These are phyloP conservation scores for Ophiosphaerella herpotricha DNA, from an alignment of 2,329 filamentous ascomycete species.

Conservation along the genomic window DNA sequence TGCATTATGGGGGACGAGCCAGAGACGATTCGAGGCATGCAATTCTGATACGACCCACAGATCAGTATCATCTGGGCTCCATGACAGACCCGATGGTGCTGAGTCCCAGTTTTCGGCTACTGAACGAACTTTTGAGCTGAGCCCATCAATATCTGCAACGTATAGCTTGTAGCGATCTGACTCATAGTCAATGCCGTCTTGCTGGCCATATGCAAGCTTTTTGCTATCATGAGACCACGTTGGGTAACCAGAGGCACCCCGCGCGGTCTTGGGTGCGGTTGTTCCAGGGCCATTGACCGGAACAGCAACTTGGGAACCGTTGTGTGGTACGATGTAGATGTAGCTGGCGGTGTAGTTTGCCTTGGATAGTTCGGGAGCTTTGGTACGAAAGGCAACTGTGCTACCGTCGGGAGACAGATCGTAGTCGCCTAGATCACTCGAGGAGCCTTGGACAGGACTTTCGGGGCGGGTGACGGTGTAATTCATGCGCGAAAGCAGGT, in stretches of 20 bases:
- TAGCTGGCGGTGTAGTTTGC: constrained; percentile 82
- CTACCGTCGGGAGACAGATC: constrained; percentile 70
- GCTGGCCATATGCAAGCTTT: constrained; percentile 77
- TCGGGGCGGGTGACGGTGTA: constrained; percentile 58
- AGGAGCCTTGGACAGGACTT: constrained; percentile 70
- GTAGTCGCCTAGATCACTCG: constrained; percentile 78
- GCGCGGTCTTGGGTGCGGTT: constrained; percentile 39
- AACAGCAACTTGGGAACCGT: constrained; percentile 57
- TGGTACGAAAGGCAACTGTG: constrained; percentile 70
- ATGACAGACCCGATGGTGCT: constrained; percentile 30
- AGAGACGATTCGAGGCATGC: constrained; percentile 49
- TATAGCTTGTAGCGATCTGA: constrained; percentile 69
- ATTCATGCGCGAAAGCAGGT: constrained; percentile 67
- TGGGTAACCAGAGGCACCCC: constrained; percentile 70
- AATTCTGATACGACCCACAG: constrained; percentile 41
- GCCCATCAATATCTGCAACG: constrained; percentile 38
- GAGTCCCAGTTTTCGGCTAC: constrained; percentile 44
- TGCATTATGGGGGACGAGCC: constrained; percentile 66
- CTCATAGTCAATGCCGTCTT: constrained; percentile 70
- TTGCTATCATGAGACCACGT: constrained; percentile 75
- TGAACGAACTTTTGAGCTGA: constrained; percentile 28
- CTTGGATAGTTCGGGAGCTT: constrained; percentile 71
- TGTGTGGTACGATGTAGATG: constrained; percentile 73
- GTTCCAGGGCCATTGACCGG: constrained; percentile 40
- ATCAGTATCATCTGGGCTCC: constrained; percentile 36